These are phyloP conservation scores for Cryoendolithus antarcticus DNA, from an alignment of 2,329 filamentous ascomycete genomes.

Conservation along the genomic window DNA sequence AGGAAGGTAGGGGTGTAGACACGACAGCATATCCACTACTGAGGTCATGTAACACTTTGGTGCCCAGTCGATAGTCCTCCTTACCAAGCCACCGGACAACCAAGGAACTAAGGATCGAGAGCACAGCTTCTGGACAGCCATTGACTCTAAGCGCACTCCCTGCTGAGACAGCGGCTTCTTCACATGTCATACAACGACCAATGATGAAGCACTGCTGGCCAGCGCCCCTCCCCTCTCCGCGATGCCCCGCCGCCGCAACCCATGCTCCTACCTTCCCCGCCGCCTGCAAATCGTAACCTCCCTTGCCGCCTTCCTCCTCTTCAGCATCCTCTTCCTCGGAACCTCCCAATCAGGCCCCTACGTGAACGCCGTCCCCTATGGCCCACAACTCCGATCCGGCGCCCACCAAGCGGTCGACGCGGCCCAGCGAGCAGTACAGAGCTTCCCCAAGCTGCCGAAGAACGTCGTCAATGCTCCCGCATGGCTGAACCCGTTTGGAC, in stretches of 20 bases:
- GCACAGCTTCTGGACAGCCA: not conserved
- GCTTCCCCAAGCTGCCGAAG: conserved; percentile 19
- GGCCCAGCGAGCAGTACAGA: conserved; percentile 26
- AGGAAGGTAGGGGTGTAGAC: too few relatives aligned
- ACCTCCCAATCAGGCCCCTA: conserved; percentile 16
- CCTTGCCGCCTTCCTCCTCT: conserved; percentile 25
- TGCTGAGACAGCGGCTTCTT: not conserved
- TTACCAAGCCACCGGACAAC: not conserved
- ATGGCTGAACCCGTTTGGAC: conserved; percentile 50
- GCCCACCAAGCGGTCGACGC: conserved; percentile 25
- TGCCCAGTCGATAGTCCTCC: not conserved
- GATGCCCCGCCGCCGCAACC: conserved; percentile 18
- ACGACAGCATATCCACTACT: too few relatives aligned
- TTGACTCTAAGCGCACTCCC: not conserved
- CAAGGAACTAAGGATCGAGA: not conserved
- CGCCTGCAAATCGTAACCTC: conserved; percentile 34
- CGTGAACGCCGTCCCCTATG: conserved; percentile 20
- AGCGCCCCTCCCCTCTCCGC: conserved; percentile 1
- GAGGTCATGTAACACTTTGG: not conserved
- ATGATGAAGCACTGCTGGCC: not conserved
- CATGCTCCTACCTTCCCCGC: conserved; percentile 30
- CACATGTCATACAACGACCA: not conserved
- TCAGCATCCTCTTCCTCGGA: conserved; percentile 25
- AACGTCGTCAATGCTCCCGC: conserved; percentile 24
- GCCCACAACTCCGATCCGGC: conserved; percentile 26